These are phyloP conservation scores for Collybiopsis confluens DNA, from an alignment of 768 basidiomycete genomes.

Conservation along the genomic window DNA sequence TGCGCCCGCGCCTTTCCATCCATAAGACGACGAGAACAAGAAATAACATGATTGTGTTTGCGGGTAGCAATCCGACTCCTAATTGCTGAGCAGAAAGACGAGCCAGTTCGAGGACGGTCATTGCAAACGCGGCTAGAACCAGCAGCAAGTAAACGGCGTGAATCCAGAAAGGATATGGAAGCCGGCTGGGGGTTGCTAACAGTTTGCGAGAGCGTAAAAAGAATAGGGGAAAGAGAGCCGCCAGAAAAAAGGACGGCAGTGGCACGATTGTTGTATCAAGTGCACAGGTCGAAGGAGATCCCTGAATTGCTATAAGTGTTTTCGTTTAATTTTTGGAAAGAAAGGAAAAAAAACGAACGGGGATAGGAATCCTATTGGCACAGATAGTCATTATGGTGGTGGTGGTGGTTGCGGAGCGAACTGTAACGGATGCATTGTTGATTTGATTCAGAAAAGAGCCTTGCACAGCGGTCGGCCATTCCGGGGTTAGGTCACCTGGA, in stretches of 20 bases:
- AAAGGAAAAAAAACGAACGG: not conserved
- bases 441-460: no score
- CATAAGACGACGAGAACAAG: conserved; percentile 8
- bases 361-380: not conserved
- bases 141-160: conserved; percentile 22
- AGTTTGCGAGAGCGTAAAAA: conserved; percentile 4
- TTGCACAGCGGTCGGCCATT: no score
- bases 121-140: conserved; percentile 19
- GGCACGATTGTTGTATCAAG: conserved; percentile 25
- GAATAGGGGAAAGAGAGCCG: conserved; percentile 11
- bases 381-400: not conserved
- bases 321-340: not conserved
- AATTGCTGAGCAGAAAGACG: conserved; percentile 21
- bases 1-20: conserved; percentile 1
- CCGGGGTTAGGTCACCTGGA: no score
- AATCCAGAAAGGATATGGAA: conserved; percentile 14
- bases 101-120: conserved; percentile 25
- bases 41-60: conserved; percentile 17
- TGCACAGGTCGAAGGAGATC: conserved; percentile 26
- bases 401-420: not conserved
- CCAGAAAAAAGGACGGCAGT: conserved; percentile 22
- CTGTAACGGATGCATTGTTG: no score
- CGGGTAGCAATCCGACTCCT: conserved; percentile 25
- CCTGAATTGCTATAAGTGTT: conserved; percentile 11
- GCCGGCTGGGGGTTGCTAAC: not conserved